phyloP scores from a whole-genome alignment of 345 rosid genomes.

The Linum tenue region DNA sequence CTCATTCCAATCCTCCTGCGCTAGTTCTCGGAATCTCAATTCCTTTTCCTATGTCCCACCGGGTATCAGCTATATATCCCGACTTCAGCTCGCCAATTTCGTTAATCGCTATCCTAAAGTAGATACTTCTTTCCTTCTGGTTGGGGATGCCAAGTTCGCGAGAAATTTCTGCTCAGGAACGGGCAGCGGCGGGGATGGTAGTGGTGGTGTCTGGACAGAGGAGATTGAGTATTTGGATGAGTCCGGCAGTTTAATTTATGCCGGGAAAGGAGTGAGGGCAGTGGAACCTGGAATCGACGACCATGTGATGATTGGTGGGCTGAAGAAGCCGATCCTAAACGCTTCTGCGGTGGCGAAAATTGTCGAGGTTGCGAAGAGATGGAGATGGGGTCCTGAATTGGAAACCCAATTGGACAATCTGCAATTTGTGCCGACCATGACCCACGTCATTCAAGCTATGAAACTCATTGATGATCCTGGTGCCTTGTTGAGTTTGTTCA shows the following conservation, averaged over 20 bases:
- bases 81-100: not conserved
- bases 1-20: no score
- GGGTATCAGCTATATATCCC: not conserved
- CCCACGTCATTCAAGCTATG: conserved; percentile 62
- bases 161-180: conserved; percentile 48
- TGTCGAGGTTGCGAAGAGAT: conserved; percentile 81
- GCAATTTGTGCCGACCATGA: conserved; percentile 80
- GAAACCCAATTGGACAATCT: conserved; percentile 78
- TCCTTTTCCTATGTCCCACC: not conserved
- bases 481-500: conserved; percentile 64
- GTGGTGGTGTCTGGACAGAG: conserved; percentile 58
- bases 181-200: not conserved
- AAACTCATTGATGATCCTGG: conserved; percentile 56
- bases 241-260: conserved; percentile 65
- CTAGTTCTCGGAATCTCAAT: not conserved
- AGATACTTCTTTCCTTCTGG: not conserved
- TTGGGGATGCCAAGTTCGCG: not conserved
- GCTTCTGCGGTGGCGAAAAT: conserved; percentile 78
- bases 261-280: conserved; percentile 77
- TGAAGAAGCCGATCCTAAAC: conserved; percentile 71
- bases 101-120: not conserved
- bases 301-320: conserved; percentile 74
- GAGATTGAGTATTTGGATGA: conserved; percentile 90
- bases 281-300: conserved; percentile 84
- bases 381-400: conserved; percentile 99